phyloP scores from a whole-genome alignment of 768 basidiomycete species.

The Boletus bicolor region DNA sequence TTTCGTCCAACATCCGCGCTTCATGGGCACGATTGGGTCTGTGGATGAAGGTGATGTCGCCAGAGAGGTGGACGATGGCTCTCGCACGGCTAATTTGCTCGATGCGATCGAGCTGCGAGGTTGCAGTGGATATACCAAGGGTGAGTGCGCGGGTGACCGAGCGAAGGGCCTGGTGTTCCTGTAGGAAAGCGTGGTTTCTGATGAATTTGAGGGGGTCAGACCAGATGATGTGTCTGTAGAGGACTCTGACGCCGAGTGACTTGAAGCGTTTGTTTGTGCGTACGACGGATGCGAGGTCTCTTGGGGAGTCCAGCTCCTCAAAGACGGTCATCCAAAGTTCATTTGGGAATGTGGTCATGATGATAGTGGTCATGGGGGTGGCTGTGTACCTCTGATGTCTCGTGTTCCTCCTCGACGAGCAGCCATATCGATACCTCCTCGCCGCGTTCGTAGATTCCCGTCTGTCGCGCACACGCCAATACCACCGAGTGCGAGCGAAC shows the following conservation, averaged over 20 bases:
- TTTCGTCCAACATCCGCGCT: conserved; percentile 25
- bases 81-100: conserved; percentile 30
- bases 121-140: conserved; percentile 25
- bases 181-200: conserved; percentile 20
- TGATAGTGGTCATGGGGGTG: conserved; percentile 3
- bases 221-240: conserved; percentile 38
- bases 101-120: conserved; percentile 19
- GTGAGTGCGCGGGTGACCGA: conserved; percentile 23
- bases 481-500: background rate
- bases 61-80: conserved; percentile 19
- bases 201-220: conserved; percentile 26
- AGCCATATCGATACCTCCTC: background rate
- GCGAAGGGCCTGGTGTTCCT: conserved; percentile 2
- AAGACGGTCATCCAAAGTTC: conserved; percentile 41
- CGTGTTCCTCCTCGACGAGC: background rate
- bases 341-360: conserved; percentile 30
- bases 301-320: conserved; percentile 29
- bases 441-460: background rate
- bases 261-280: conserved; percentile 32
- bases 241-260: conserved; percentile 25
- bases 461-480: background rate
- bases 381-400: background rate
- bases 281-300: conserved; percentile 33
- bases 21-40: conserved; percentile 23
- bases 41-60: conserved; percentile 14